Conservation (phyloP, 1,139 yeast genomes). For the Protomyces pachydermus region DNA sequence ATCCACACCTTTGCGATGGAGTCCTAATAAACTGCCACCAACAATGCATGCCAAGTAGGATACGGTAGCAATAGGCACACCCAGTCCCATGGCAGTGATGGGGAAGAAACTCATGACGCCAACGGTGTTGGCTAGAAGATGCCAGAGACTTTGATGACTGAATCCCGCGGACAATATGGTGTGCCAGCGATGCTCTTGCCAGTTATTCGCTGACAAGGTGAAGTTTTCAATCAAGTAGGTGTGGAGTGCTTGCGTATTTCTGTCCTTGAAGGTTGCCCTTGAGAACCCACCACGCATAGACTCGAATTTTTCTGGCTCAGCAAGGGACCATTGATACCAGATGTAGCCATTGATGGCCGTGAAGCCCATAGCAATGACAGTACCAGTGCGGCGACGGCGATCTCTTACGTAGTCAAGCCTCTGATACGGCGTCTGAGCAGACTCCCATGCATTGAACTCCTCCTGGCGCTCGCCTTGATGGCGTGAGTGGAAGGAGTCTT, state of each 20-base stretch:
- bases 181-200: constrained; percentile 13
- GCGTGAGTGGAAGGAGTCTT: too few species aligned
- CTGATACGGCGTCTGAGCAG: too few species aligned
- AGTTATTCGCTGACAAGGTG: constrained; percentile 5
- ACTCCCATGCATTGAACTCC: too few species aligned
- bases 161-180: constrained; percentile 14
- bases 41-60: constrained; percentile 11
- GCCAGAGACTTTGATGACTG: constrained; percentile 14
- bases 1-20: neutral
- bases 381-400: neutral
- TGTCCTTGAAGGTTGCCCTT: neutral
- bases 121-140: constrained; percentile 17
- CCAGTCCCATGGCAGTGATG: constrained; percentile 4
- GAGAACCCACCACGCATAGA: neutral
- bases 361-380: constrained; percentile 13
- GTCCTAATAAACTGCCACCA: constrained; percentile 6
- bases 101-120: constrained; percentile 20
- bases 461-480: too few species aligned
- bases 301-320: neutral
- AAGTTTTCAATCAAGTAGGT: constrained; percentile 9
- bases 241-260: neutral
- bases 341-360: constrained; percentile 20
- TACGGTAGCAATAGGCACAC: neutral
- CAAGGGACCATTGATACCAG: constrained; percentile 15
- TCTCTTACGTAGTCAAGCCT: neutral